Conservation (phyloP, 2,329 filamentous ascomycete species). For the Alternaria ventricosa region DNA sequence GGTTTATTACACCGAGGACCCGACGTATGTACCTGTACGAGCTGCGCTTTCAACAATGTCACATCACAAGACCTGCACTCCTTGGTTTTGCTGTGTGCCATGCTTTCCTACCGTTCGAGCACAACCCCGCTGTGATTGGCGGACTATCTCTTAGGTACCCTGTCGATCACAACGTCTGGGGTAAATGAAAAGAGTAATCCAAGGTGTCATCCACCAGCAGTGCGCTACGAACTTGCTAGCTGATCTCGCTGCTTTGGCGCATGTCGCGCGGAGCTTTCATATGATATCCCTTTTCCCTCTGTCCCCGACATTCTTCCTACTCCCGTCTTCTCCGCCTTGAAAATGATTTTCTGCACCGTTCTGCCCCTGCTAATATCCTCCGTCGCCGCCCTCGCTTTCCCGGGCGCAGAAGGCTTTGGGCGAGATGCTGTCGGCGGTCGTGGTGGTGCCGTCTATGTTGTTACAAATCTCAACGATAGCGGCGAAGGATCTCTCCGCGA, state of each 20-base stretch:
- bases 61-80: neutral
- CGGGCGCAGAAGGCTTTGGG: conserved; percentile 60
- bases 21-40: neutral
- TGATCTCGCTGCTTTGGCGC: neutral
- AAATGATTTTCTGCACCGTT: conserved; percentile 23
- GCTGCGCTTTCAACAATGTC: neutral
- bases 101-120: neutral
- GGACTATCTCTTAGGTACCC: conserved; percentile 7
- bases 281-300: neutral
- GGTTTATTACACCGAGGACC: neutral
- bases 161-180: conserved; percentile 13
- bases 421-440: conserved; percentile 56
- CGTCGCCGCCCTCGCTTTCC: conserved; percentile 51
- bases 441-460: conserved; percentile 56
- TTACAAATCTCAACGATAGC: conserved; percentile 57
- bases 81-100: neutral
- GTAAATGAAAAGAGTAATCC: conserved; percentile 17
- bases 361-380: conserved; percentile 25
- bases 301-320: neutral
- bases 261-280: neutral
- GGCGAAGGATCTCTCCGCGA: conserved; percentile 60
- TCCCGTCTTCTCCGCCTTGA: neutral
- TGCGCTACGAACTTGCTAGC: neutral
- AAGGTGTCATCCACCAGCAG: neutral
- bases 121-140: conserved; percentile 14